Percentiles rank a stretch among this genome's conserved stretches.
Conservation (phyloP, 352 stramenopile genomes). For the Blastocystis sp. region DNA sequence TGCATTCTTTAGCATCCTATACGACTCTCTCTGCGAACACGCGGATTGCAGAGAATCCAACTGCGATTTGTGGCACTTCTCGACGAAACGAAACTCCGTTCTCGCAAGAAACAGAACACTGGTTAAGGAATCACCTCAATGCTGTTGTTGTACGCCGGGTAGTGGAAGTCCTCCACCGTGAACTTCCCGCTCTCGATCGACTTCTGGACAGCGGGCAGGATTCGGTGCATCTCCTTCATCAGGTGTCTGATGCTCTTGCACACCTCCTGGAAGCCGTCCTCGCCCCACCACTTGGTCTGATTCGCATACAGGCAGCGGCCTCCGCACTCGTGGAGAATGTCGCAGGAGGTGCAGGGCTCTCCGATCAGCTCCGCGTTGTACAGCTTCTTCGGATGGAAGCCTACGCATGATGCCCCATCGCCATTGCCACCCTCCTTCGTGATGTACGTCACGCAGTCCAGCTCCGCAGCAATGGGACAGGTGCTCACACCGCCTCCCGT, state of each 20-base stretch:
- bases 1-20: constrained; percentile 26
- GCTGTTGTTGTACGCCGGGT: constrained; percentile 74
- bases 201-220: constrained; percentile 72
- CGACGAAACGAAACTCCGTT: not conserved
- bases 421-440: constrained; percentile 69
- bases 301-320: constrained; percentile 74
- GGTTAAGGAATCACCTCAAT: constrained; percentile 73
- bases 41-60: not conserved
- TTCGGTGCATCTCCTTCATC: constrained; percentile 73
- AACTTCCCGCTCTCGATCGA: constrained; percentile 72
- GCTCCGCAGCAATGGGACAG: constrained; percentile 73
- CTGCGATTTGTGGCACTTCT: not conserved
- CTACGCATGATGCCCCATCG: not conserved
- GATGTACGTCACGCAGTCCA: constrained; percentile 71
- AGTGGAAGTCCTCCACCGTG: constrained; percentile 73
- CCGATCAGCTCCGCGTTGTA: constrained; percentile 72
- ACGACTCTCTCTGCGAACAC: not conserved
- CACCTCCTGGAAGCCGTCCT: constrained; percentile 73
- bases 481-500: constrained; percentile 73
- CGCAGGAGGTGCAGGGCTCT: constrained; percentile 72
- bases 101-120: constrained; percentile 22
- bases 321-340: constrained; percentile 73
- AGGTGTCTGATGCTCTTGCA: constrained; percentile 73
- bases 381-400: constrained; percentile 73
- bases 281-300: constrained; percentile 75